These are phyloP conservation scores for Malassezia sympodialis DNA, from an alignment of 1,284 basidiomycete genomes.

Conservation along the genomic window DNA sequence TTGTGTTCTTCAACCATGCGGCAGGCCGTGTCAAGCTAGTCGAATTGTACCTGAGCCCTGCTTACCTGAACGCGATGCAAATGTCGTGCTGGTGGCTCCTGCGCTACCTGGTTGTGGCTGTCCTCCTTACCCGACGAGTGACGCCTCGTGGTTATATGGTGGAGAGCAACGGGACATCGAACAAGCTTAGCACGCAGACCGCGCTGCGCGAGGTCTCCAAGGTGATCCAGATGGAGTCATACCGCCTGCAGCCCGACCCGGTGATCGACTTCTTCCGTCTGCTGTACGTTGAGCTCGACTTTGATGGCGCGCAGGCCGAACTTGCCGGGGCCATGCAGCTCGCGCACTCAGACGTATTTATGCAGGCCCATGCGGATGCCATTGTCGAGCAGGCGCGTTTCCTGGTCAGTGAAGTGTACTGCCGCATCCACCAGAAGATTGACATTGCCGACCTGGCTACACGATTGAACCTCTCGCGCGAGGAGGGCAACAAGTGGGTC, in stretches of 20 bases:
- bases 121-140: conserved; percentile 73
- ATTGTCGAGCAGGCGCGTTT: conserved; percentile 93
- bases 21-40: conserved; percentile 84
- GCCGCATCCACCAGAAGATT: conserved; percentile 89
- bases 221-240: conserved; percentile 41
- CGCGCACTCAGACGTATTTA: conserved; percentile 85
- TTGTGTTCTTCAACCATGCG: conserved; percentile 95
- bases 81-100: conserved; percentile 89
- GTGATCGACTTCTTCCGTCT: conserved; percentile 86
- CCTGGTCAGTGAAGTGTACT: conserved; percentile 91
- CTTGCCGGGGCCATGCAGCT: conserved; percentile 70
- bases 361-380: conserved; percentile 75
- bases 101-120: conserved; percentile 84
- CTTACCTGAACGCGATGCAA: conserved; percentile 96
- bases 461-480: conserved; percentile 76
- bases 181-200: conserved; percentile 38
- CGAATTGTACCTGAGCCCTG: conserved; percentile 87
- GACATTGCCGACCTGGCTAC: conserved; percentile 92
- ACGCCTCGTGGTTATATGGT: conserved; percentile 39
- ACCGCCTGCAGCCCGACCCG: conserved; percentile 72
- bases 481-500: conserved; percentile 98
- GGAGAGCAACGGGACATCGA: conserved; percentile 28
- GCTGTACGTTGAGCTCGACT: conserved; percentile 85
- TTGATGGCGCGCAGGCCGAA: conserved; percentile 75
- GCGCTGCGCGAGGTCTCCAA: conserved; percentile 44